A percentile compares a stretch with the other conserved stretches of the same genome.
phyloP scores from a whole-genome alignment of 306 rosid species.

The Ammopiptanthus mongolicus region DNA sequence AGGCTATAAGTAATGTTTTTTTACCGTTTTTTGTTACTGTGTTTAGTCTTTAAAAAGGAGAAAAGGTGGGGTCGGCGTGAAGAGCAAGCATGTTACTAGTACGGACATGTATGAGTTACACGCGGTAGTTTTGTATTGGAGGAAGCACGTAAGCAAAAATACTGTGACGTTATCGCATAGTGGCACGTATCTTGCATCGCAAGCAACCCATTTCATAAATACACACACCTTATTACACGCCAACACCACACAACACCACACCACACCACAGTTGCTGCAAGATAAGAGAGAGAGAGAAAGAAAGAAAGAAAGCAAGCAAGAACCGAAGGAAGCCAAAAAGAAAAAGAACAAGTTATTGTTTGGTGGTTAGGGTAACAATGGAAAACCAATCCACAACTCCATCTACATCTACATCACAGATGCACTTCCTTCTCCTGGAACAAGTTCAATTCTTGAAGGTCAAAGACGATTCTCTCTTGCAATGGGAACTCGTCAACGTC shows the following conservation, averaged over 20 bases:
- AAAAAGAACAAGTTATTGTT: neutral
- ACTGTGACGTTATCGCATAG: neutral
- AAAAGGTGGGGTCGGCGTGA: neutral
- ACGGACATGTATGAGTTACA: neutral
- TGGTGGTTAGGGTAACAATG: conserved; percentile 21
- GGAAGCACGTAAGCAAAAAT: conserved; percentile 16
- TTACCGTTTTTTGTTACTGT: too few species aligned
- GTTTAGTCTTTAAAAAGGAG: too few species aligned
- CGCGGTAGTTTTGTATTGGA: neutral
- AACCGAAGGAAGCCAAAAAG: too few species aligned
- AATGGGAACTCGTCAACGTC: conserved; percentile 47
- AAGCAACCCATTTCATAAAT: neutral
- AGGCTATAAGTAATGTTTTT: too few species aligned
- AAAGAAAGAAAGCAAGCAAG: neutral
- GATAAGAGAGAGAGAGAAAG: neutral
- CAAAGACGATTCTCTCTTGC: conserved; percentile 36
- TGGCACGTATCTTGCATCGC: conserved; percentile 14
- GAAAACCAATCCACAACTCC: conserved; percentile 33
- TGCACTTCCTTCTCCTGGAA: conserved; percentile 36
- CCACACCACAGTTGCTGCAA: neutral
- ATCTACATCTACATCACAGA: neutral
- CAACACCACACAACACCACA: neutral
- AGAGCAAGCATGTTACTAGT: neutral
- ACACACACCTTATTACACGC: neutral
- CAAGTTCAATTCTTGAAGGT: conserved; percentile 43